Evolutionary conservation across 352 stramenopile genomes (phyloP).

Genomic region (Hyaloperonospora brassicae): DNA sequence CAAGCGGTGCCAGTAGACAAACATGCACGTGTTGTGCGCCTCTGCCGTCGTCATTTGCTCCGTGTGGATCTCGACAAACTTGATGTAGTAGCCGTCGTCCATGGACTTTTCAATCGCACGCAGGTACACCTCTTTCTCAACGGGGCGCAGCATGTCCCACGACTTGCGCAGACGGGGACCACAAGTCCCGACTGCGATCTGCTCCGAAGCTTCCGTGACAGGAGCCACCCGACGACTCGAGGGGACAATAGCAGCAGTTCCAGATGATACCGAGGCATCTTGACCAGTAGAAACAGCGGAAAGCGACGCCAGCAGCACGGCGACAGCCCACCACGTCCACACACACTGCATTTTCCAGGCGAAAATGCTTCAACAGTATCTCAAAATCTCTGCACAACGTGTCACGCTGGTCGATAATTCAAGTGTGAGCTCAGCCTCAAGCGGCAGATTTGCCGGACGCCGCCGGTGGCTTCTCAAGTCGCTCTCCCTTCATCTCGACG

Average conservation of each 20-base stretch:
- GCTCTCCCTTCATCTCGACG: not conserved
- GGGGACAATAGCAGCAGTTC: not conserved
- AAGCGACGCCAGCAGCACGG: conserved; percentile 13
- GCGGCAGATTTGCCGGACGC: too few relatives aligned
- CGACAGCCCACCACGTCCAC: conserved; percentile 4
- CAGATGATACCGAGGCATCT: conserved; percentile 2
- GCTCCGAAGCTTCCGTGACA: conserved; percentile 23
- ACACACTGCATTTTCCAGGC: conserved; percentile 14
- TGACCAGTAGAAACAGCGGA: conserved; percentile 11
- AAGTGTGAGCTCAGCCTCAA: conserved; percentile 17
- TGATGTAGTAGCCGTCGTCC: conserved; percentile 79
- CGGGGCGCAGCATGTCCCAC: conserved; percentile 50
- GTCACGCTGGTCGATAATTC: conserved; percentile 12
- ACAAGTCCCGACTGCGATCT: conserved; percentile 28
- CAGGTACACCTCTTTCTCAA: conserved; percentile 71
- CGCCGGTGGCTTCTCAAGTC: too few relatives aligned
- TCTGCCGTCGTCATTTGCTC: conserved; percentile 75
- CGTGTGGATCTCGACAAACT: conserved; percentile 84
- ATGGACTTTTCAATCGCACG: conserved; percentile 62
- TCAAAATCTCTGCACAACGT: not conserved
- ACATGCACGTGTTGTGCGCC: conserved; percentile 84
- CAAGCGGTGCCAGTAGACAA: conserved; percentile 81
- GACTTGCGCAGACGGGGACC: conserved; percentile 68
- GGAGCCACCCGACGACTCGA: not conserved
- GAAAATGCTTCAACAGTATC: not conserved